Base-by-base conservation (phyloP, 2,329 filamentous ascomycete genomes). In the Aureobasidium leucospermi region DNA sequence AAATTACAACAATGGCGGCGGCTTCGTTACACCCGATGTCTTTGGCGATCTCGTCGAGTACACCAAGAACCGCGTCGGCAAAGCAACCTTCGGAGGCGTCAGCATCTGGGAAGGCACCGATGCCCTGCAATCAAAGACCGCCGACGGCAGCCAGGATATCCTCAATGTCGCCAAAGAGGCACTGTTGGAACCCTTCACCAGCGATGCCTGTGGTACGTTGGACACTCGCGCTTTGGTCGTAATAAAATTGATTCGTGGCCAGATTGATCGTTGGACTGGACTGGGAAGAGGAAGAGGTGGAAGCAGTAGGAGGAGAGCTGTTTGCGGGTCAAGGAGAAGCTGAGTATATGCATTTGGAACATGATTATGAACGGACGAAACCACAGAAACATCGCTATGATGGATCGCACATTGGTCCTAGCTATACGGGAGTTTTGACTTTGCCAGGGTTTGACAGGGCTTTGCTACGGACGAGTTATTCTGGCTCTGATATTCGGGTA, bases 51-150 rank as follows among this genome's bases (percentile, higher is more conserved):
- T 52, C 2, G 41, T 53, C 47, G 39, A 43, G 31, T 48, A 43
- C 19, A 53, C 46, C 39, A 51, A 48, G 32, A 19, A 51, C 5
- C 41, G 41, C 13, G 43, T 58, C 23, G 55, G 55, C 34, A 41
- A 42, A 16, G 43, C 11, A 7, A 29, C 29, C 9, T 59, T 59
- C 31, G 58, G 58, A 11, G 58, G 58, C 28, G 58, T 53, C 29
- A 59, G 29, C 28, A n/a, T 59, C 15, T 59, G 58, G 58, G 39
- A 59, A 36, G 58, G 58, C 41, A 52, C 47, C 4, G 58, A 59
- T 39, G 58, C 47, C 1, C 10, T 59, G 19, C 8, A 23, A 1
- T 43, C 58, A 1, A 23, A 39, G 23, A 34, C 16, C 2, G 32
- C 16, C 11, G 41, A 46, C 31, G 48, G 48, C 38, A 36, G 15